A percentile compares a stretch with the other conserved stretches of the same genome.
These are phyloP conservation scores for Argentina anserina DNA, from an alignment of 306 rosid species.

Conservation along the genomic window DNA sequence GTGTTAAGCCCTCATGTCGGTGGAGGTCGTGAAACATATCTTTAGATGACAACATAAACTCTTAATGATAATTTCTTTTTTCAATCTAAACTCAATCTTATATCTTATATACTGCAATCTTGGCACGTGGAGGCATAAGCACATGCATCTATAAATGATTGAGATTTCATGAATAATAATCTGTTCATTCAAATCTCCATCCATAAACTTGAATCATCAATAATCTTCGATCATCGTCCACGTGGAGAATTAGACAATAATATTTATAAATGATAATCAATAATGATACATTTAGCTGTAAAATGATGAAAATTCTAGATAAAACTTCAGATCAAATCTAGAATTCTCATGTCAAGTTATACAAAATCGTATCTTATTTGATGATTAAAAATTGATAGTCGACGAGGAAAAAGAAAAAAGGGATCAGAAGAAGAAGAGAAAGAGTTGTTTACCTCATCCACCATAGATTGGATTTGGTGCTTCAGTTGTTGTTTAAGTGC, in stretches of 20 bases:
- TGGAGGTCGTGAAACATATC: neutral
- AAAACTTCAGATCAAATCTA: neutral
- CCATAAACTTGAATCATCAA: neutral
- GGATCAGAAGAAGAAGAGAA: too few species aligned
- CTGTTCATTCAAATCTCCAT: neutral
- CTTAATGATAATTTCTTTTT: neutral
- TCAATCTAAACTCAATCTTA: neutral
- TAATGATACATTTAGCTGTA: neutral
- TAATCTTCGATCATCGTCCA: neutral
- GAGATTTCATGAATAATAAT: neutral
- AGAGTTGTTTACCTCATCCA: conserved; percentile 8
- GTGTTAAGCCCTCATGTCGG: neutral
- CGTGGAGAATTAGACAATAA: neutral
- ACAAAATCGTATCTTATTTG: neutral
- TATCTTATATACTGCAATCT: neutral
- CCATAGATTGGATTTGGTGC: conserved; percentile 10
- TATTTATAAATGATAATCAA: neutral
- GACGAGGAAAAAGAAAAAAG: too few species aligned
- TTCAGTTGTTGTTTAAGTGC: conserved; percentile 13
- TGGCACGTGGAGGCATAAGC: neutral
- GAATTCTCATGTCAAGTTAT: neutral
- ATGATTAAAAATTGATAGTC: neutral
- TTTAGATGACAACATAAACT: neutral
- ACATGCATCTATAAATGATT: neutral
- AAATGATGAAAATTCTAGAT: neutral